phyloP scores from a whole-genome alignment of 108 stramenopile species.

The Skeletonema grethae region DNA sequence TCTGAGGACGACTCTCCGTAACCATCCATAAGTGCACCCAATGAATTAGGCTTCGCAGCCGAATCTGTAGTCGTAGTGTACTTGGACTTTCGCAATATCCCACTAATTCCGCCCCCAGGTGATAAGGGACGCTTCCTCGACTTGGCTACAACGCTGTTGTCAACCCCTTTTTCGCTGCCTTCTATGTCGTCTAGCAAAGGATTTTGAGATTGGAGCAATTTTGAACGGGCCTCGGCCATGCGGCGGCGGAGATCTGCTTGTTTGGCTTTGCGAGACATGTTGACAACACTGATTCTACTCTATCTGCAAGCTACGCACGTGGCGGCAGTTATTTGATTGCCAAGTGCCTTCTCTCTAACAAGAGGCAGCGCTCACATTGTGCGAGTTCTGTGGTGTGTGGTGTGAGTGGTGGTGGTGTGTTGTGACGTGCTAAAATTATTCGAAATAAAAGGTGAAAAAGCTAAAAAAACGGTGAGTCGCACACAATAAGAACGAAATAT shows the following conservation, averaged over 20 bases:
- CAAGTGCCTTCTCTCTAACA: too few relatives aligned
- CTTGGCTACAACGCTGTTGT: neutral
- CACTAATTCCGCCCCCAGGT: neutral
- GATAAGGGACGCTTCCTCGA: conserved; percentile 8
- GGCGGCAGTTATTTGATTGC: too few relatives aligned
- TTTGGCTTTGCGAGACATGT: conserved; percentile 29
- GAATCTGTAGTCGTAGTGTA: conserved; percentile 10
- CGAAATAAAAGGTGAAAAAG: too few relatives aligned
- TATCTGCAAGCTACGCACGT: too few relatives aligned
- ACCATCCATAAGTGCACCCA: conserved; percentile 19
- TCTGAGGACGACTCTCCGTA: conserved; percentile 38
- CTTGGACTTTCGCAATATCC: conserved; percentile 33
- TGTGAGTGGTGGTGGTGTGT: too few relatives aligned
- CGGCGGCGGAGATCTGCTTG: conserved; percentile 37
- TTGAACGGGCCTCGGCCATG: conserved; percentile 43
- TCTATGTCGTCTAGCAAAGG: neutral
- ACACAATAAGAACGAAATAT: too few relatives aligned
- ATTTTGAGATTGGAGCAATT: conserved; percentile 15
- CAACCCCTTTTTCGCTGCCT: neutral
- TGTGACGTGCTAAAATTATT: too few relatives aligned
- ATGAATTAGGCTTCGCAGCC: neutral
- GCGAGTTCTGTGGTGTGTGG: too few relatives aligned
- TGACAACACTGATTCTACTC: neutral
- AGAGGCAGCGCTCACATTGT: too few relatives aligned
- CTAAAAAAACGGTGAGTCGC: too few relatives aligned